Evolutionary conservation across 352 stramenopile species (phyloP).

Genomic region (Phytophthora melonis): DNA sequence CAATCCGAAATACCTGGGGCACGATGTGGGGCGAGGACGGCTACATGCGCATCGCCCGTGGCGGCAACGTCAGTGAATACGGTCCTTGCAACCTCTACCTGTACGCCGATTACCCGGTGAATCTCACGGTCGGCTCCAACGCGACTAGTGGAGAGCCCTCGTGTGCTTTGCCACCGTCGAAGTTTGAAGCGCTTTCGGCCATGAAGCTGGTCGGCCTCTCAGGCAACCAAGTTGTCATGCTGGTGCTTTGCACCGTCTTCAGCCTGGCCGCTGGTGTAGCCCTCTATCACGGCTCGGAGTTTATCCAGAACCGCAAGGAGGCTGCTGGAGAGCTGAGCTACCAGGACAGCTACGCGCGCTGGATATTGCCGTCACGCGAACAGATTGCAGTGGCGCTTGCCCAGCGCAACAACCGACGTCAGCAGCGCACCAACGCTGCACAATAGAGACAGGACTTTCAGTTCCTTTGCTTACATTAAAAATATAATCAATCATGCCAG

Average conservation of each 20-base stretch:
- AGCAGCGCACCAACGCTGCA: slow-evolving; percentile 12
- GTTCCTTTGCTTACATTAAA: slow-evolving; percentile 43
- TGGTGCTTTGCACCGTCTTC: slow-evolving; percentile 51
- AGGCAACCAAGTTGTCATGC: slow-evolving; percentile 40
- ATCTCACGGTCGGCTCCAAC: slow-evolving; percentile 45
- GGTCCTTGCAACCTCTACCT: slow-evolving; percentile 83
- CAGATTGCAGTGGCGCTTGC: slow-evolving; percentile 59
- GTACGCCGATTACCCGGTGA: slow-evolving; percentile 77
- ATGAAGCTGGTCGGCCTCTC: slow-evolving; percentile 53
- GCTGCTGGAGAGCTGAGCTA: slow-evolving; percentile 53
- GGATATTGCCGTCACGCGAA: slow-evolving; percentile 73
- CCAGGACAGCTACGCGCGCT: slow-evolving; percentile 66
- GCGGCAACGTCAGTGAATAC: slow-evolving; percentile 34
- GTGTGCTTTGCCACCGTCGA: slow-evolving; percentile 40
- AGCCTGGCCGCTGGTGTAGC: slow-evolving; percentile 51
- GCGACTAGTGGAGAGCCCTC: slow-evolving; percentile 36
- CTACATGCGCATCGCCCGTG: slow-evolving; percentile 82
- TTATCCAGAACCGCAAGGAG: slow-evolving; percentile 51
- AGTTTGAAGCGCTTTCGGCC: slow-evolving; percentile 53
- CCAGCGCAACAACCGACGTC: slow-evolving; percentile 26
- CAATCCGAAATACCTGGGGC: slow-evolving; percentile 92
- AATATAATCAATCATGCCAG: slow-evolving; percentile 37
- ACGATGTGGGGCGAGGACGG: slow-evolving; percentile 90
- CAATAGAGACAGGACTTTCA: slow-evolving; percentile 27
- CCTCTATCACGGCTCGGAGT: slow-evolving; percentile 58